phyloP scores from a whole-genome alignment of 108 stramenopile species.

The Pseudonitzschia multistriata region DNA sequence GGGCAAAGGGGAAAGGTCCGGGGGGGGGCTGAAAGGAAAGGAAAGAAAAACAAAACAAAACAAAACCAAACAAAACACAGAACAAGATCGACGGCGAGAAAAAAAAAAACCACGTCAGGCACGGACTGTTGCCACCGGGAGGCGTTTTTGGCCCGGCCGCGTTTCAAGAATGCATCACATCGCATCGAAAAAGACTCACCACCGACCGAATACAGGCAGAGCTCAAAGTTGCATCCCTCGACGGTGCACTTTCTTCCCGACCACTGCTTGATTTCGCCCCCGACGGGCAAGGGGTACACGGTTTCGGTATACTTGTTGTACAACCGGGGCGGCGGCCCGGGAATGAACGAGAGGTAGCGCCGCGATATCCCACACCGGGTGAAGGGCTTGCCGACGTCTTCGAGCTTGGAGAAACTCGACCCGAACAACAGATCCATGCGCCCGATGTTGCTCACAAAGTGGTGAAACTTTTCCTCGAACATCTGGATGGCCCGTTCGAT shows the following conservation, averaged over 20 bases:
- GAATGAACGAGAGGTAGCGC: constrained; percentile 60
- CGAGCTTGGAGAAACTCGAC: constrained; percentile 80
- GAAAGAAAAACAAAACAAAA: neutral
- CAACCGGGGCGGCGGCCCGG: constrained; percentile 57
- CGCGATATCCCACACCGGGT: constrained; percentile 75
- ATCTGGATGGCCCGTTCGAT: constrained; percentile 62
- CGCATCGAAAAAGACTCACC: neutral
- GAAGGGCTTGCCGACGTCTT: constrained; percentile 88
- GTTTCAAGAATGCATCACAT: neutral
- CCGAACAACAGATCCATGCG: constrained; percentile 91
- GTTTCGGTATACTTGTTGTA: constrained; percentile 87
- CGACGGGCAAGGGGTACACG: constrained; percentile 77
- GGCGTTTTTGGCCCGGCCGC: too few relatives aligned
- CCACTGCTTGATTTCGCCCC: constrained; percentile 85
- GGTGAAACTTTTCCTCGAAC: constrained; percentile 73
- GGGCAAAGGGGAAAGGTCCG: constrained; percentile 88
- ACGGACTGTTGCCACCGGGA: too few relatives aligned
- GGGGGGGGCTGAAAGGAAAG: constrained; percentile 38
- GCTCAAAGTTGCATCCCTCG: constrained; percentile 81
- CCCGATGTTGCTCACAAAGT: constrained; percentile 68
- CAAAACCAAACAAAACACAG: neutral
- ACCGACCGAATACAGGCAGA: constrained; percentile 80
- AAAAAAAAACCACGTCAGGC: neutral
- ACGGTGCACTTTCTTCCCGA: constrained; percentile 66
- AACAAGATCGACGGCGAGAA: neutral